phyloP scores from a whole-genome alignment of 2,329 filamentous ascomycete species.

The Pestalotiopsis sp. region DNA sequence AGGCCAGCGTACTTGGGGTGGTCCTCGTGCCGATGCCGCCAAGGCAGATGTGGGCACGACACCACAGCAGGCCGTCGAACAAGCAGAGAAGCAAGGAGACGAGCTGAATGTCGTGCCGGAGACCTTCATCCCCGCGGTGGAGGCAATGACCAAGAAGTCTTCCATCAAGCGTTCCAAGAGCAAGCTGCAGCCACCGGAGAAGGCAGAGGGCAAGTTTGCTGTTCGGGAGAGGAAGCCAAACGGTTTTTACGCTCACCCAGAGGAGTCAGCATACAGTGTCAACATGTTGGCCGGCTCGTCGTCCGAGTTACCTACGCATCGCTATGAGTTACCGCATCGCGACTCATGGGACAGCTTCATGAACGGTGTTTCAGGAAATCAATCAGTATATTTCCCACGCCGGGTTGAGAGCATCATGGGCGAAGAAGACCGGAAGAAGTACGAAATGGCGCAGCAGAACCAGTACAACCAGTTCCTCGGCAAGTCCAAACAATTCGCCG shows the following conservation, averaged over 20 bases:
- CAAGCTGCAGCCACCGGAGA: slow-evolving; percentile 72
- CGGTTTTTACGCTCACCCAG: slow-evolving; percentile 70
- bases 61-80: slow-evolving; percentile 80
- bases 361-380: slow-evolving; percentile 56
- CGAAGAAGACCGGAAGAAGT: slow-evolving; percentile 75
- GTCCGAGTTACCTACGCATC: slow-evolving; percentile 37
- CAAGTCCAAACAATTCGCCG: slow-evolving; percentile 33
- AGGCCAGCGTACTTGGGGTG: slow-evolving; percentile 93
- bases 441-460: slow-evolving; percentile 67
- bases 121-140: slow-evolving; percentile 69
- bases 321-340: slow-evolving; percentile 53
- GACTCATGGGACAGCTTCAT: slow-evolving; percentile 70
- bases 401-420: slow-evolving; percentile 77
- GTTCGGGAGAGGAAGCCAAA: slow-evolving; percentile 68
- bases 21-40: slow-evolving; percentile 86
- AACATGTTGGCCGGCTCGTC: slow-evolving; percentile 31
- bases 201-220: slow-evolving; percentile 78
- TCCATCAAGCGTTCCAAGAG: slow-evolving; percentile 51
- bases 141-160: slow-evolving; percentile 39
- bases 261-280: slow-evolving; percentile 67
- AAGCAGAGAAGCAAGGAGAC: slow-evolving; percentile 77
- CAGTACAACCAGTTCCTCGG: slow-evolving; percentile 41
- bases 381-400: slow-evolving; percentile 67
- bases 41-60: slow-evolving; percentile 76
- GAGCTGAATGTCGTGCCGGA: slow-evolving; percentile 89